Evolutionary conservation across 257 asterid genomes (phyloP), one percentile per base, ranked within the genome.

Genomic region (Thymus quinquecostatus): DNA sequence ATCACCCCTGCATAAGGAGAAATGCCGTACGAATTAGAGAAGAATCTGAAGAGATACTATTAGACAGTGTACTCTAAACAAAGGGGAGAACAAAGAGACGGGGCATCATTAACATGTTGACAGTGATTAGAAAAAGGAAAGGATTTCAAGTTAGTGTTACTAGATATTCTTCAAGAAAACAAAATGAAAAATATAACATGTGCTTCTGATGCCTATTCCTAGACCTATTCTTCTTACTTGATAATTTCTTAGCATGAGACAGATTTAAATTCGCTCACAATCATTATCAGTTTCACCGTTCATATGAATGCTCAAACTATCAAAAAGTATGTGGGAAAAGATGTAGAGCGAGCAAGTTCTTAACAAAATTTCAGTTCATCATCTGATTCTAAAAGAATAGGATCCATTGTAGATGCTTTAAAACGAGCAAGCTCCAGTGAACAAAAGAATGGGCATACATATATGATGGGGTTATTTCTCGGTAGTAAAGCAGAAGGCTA

Each of bases 1-100:
- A 78, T 89, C 94, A 68, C 71, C 67, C 96, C 96, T 89, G 89
- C 81, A 78, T 40, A 62, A 81, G 56, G 28, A 53, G 59, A 70
- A 63, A 59, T 8, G 72, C 2, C 13, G 11, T 6, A 45, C 14
- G 14, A 55, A 21, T 62, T 34, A 49, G 64, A 55, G 12, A 63
- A 40, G 47, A 38, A 10, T 12, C 10, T 53, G 34, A 64, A 64
- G 50, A 44, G 9, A 34, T 10, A 21, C 21, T 21, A 34, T 8
- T 63, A n/a, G 45, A 32, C 14, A 11, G 14, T 28, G 33, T 44
- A 64, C 28, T 28, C 34, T 53, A 38, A 68, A 53, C 2, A 4
- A 7, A 68, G 21, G 72, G 50, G 8, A 51, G 21, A 51, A 34
- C 10, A 63, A n/a, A 64, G 59, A 11, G 56, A 11, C 29, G 21